These are phyloP conservation scores for Speleostelium caveatum DNA, from an alignment of 78 protist genomes.

Conservation along the genomic window DNA sequence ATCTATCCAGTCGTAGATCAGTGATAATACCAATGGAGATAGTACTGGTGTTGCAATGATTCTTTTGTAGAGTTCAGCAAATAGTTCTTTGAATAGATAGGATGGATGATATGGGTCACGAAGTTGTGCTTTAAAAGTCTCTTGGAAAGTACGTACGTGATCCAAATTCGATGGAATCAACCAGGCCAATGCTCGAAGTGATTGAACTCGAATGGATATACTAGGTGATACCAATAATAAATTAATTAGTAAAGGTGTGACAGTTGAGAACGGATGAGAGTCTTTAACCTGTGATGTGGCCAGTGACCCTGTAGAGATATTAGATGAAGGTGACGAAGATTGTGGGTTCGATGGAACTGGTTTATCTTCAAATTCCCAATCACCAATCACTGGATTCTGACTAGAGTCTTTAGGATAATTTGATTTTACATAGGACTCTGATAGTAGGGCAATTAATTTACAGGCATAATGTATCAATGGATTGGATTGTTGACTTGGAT, in stretches of 20 bases:
- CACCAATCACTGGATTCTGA: conserved; percentile 41
- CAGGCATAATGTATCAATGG: conserved; percentile 68
- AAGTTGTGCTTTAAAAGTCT: conserved; percentile 28
- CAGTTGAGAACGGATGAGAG: conserved; percentile 35
- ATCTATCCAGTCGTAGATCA: conserved; percentile 72
- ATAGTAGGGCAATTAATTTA: conserved; percentile 25
- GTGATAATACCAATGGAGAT: conserved; percentile 44
- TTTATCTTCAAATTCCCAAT: conserved; percentile 29
- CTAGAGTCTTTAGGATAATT: conserved; percentile 40
- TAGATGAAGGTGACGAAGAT: neutral
- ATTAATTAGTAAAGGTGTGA: conserved; percentile 27
- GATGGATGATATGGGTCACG: conserved; percentile 53
- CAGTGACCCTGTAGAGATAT: neutral
- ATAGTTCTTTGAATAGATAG: conserved; percentile 48
- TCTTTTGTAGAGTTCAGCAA: conserved; percentile 40
- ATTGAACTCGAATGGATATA: conserved; percentile 59
- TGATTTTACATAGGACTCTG: conserved; percentile 46
- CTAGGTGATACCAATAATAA: conserved; percentile 32
- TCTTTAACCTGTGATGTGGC: neutral
- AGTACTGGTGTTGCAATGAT: conserved; percentile 59
- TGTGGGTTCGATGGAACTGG: neutral
- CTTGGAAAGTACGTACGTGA: neutral
- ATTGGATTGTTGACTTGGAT: conserved; percentile 9
- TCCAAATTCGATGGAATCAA: conserved; percentile 50
- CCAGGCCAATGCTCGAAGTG: conserved; percentile 57